Base-by-base conservation (phyloP, 2,329 filamentous ascomycete species). In the Niveomyces coronatus region DNA sequence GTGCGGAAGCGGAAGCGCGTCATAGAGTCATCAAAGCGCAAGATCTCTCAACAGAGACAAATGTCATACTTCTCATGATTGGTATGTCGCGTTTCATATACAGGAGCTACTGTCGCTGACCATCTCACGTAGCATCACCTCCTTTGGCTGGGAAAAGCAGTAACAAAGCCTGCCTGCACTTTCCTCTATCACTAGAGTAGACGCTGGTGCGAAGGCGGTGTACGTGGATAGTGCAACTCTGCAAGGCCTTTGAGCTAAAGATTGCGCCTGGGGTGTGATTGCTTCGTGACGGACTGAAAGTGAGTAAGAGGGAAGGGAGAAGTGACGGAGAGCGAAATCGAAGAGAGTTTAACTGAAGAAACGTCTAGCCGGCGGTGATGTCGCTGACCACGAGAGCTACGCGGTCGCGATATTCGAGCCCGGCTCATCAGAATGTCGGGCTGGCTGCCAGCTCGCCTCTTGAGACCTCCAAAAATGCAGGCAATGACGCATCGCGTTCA, bases 341-440 rank as follows among this genome's bases (percentile, higher is more conserved):
- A 10, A 5, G 6, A 27, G 42, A 44, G 43, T n/a, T n/a, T n/a
- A 47, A 47, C 43, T 39, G 45, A 23, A 36, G 38, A 22, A 11
- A 18, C 14, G 18, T 10, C 14, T 28, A 11, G n/a, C 16, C 43
- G 15, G 15, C 22, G 37, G 62, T 61, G 52, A 60, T 63, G 43
- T 60, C 65, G 29, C 57, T 62, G 44, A 65, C 58, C 50, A 67
- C 64, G 45, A 61, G 69, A 57, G 58, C 67, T 40, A 62, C 68
- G 48, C 65, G 72, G 57, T 75, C 72, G 57, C 70, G 72, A 39
- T 72, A 65, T 49, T 74, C 72, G 44, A 76, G 72, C 49, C 72
- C 72, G 19, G 61, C 64, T 37, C 60, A 61, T 8, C 39, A 37
- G 34, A 45, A 30, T 35, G 39, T 29, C 32, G 36, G 23, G 31